These are phyloP conservation scores for Geotrichum candidum DNA, from an alignment of 1,139 yeast species.

Conservation along the genomic window DNA sequence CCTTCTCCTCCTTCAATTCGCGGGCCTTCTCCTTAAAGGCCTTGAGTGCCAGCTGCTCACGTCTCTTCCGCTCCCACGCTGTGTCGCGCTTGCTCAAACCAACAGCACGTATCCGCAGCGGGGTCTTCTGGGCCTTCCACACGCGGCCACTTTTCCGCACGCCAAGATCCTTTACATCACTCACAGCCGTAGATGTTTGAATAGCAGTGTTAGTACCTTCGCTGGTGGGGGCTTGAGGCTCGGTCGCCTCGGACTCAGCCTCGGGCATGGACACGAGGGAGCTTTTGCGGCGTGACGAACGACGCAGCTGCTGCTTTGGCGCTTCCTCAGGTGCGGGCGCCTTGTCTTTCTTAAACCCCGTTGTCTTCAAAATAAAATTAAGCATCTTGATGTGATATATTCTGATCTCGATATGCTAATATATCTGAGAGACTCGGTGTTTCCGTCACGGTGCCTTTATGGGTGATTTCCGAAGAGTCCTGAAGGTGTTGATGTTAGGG, in stretches of 20 bases:
- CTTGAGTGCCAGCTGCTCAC: conserved; percentile 28
- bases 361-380: background rate
- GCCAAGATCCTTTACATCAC: conserved; percentile 4
- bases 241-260: background rate
- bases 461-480: background rate
- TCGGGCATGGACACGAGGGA: background rate
- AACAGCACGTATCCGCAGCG: conserved; percentile 28
- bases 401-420: background rate
- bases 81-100: conserved; percentile 28
- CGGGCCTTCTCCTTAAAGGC: conserved; percentile 34
- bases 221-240: background rate
- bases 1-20: conserved; percentile 37
- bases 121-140: conserved; percentile 37
- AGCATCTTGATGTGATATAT: background rate
- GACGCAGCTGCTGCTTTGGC: background rate
- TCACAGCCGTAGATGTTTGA: background rate
- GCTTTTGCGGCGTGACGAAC: background rate
- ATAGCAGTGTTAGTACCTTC: background rate
- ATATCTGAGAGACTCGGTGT: background rate
- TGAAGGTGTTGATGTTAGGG: background rate
- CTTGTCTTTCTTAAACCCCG: background rate
- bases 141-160: conserved; percentile 26
- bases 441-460: background rate
- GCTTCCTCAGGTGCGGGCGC: background rate
- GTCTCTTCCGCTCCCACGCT: conserved; percentile 34